Evolutionary conservation across 192 early-diverging fungal genomes (phyloP).

Genomic region (Pilaira anomala): DNA sequence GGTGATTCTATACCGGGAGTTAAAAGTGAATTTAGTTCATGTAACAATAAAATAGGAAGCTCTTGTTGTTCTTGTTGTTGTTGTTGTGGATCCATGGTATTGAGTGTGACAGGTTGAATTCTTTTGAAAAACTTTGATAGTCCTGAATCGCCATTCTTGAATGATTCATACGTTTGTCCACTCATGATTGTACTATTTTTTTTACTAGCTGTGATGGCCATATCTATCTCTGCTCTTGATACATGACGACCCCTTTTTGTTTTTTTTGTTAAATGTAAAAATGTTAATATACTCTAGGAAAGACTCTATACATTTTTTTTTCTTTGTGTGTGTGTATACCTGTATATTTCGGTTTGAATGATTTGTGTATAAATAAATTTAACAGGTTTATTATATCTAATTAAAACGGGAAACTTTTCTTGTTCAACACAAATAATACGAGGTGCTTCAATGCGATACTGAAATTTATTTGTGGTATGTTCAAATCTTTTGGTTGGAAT

Average conservation of each 20-base stretch:
- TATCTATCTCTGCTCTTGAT: conserved; percentile 9
- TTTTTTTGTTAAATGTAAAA: not conserved
- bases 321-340: conserved; percentile 8
- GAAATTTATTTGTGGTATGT: conserved; percentile 30
- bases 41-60: conserved; percentile 17
- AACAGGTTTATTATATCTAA: conserved; percentile 21
- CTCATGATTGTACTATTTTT: not conserved
- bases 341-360: conserved; percentile 30
- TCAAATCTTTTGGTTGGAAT: conserved; percentile 17
- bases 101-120: conserved; percentile 19
- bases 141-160: not conserved
- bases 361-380: conserved; percentile 19
- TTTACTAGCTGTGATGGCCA: not conserved
- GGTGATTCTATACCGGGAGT: conserved; percentile 21
- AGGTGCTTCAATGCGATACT: conserved; percentile 33
- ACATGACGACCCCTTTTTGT: not conserved
- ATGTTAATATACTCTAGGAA: no score
- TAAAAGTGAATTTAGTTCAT: conserved; percentile 7
- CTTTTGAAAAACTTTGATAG: conserved; percentile 23
- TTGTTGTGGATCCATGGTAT: conserved; percentile 7
- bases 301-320: not conserved
- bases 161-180: not conserved
- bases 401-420: conserved; percentile 6
- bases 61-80: conserved; percentile 15
- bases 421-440: conserved; percentile 27